A percentile compares a stretch with the other conserved stretches of the same genome.
phyloP scores from a whole-genome alignment of 176 grass and related monocot species.

The Oryza glaberrima region DNA sequence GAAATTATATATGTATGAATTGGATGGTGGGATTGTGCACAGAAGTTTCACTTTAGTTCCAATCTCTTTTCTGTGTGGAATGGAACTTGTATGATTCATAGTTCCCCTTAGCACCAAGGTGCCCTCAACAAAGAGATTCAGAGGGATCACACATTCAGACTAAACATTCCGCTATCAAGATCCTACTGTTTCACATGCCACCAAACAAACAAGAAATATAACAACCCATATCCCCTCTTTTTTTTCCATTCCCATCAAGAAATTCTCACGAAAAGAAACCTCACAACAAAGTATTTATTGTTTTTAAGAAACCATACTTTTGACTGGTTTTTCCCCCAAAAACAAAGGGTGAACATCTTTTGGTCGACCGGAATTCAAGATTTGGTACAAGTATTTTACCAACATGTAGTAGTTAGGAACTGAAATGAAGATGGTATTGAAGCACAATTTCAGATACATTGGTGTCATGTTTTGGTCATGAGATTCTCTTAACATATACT shows the following conservation, averaged over 20 bases:
- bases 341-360: not conserved
- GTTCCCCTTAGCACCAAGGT: not conserved
- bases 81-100: not conserved
- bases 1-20: constrained; percentile 1
- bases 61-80: not conserved
- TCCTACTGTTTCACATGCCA: not conserved
- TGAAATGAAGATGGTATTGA: not conserved
- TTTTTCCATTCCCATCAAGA: not conserved
- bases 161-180: not conserved
- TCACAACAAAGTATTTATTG: not conserved
- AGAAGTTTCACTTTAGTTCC: not conserved
- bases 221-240: not conserved
- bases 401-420: not conserved
- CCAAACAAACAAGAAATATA: not conserved
- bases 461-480: not conserved
- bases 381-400: not conserved
- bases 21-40: not conserved
- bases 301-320: not conserved
- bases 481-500: not conserved
- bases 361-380: not conserved
- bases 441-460: not conserved
- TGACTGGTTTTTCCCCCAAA: not conserved
- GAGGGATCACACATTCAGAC: not conserved
- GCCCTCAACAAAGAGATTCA: not conserved
- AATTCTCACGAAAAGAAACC: not conserved